Conservation (phyloP, 2,329 filamentous ascomycete species). For the Podosphaera xanthii region DNA sequence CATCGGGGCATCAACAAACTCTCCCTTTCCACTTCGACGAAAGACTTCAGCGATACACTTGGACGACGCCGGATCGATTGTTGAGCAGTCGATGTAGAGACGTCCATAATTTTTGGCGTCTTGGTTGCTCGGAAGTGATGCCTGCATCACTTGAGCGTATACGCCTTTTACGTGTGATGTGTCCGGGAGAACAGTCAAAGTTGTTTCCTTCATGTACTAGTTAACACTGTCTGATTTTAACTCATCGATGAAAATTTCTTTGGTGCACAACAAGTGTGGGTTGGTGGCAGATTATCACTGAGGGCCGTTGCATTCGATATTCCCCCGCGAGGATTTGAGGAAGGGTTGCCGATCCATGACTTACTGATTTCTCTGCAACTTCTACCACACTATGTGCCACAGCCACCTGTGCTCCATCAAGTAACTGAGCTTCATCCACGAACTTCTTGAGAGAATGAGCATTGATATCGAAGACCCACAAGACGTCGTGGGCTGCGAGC, state of each 20-base stretch:
- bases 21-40: slow-evolving; percentile 33
- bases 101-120: slow-evolving; percentile 26
- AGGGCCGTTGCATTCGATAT: neutral
- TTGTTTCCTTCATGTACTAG: slow-evolving; percentile 38
- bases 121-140: slow-evolving; percentile 25
- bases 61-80: slow-evolving; percentile 78
- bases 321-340: neutral
- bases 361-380: slow-evolving; percentile 43
- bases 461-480: slow-evolving; percentile 46
- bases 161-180: slow-evolving; percentile 70
- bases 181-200: slow-evolving; percentile 77
- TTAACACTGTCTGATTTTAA: neutral
- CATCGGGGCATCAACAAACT: slow-evolving; percentile 88
- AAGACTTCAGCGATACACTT: slow-evolving; percentile 52
- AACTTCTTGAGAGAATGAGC: slow-evolving; percentile 30
- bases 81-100: slow-evolving; percentile 88
- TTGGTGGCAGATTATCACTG: neutral
- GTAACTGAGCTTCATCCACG: slow-evolving; percentile 21
- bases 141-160: slow-evolving; percentile 51
- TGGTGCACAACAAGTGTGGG: too few species aligned
- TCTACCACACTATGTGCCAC: slow-evolving; percentile 27
- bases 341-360: slow-evolving; percentile 14
- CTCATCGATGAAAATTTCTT: too few species aligned
- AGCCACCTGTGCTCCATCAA: slow-evolving; percentile 17
- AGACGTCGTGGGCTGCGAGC: slow-evolving; percentile 34